Percentiles rank a stretch among this genome's conserved stretches.
These are phyloP conservation scores for Pichia sp. DNA, from an alignment of 1,139 yeast genomes.

Conservation along the genomic window DNA sequence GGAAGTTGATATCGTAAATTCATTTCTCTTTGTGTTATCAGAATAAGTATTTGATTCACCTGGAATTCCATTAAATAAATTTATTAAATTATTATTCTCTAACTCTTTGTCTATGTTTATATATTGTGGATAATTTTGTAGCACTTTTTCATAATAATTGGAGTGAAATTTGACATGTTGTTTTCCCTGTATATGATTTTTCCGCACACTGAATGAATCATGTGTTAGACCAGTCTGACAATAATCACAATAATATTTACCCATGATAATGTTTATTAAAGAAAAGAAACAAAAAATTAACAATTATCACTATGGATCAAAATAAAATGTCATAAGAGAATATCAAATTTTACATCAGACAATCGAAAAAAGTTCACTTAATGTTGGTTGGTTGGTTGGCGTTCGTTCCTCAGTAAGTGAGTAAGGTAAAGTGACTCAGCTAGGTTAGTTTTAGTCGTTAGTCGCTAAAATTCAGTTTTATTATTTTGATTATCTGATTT, in stretches of 20 bases:
- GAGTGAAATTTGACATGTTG: constrained; percentile 72
- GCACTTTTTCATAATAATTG: constrained; percentile 38
- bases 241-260: constrained; percentile 76
- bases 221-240: constrained; percentile 83
- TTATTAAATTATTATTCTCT: constrained; percentile 24
- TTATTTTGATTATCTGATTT: too few relatives aligned
- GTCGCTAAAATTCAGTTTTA: too few relatives aligned
- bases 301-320: too few relatives aligned
- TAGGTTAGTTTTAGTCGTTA: too few relatives aligned
- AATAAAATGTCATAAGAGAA: too few relatives aligned
- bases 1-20: too few relatives aligned
- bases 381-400: too few relatives aligned
- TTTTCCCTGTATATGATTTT: constrained; percentile 74
- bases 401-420: too few relatives aligned
- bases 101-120: neutral
- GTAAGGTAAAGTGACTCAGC: too few relatives aligned
- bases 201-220: constrained; percentile 81
- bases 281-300: too few relatives aligned
- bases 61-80: constrained; percentile 42
- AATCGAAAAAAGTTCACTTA: too few relatives aligned
- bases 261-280: constrained; percentile 30
- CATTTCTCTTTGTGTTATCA: neutral
- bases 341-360: too few relatives aligned
- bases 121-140: constrained; percentile 4
- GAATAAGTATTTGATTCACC: constrained; percentile 26